Percentiles rank a stretch among this genome's conserved stretches.
These are phyloP conservation scores for Trypanosoma cruzi DNA, from an alignment of 208 protist genomes.

Conservation along the genomic window DNA sequence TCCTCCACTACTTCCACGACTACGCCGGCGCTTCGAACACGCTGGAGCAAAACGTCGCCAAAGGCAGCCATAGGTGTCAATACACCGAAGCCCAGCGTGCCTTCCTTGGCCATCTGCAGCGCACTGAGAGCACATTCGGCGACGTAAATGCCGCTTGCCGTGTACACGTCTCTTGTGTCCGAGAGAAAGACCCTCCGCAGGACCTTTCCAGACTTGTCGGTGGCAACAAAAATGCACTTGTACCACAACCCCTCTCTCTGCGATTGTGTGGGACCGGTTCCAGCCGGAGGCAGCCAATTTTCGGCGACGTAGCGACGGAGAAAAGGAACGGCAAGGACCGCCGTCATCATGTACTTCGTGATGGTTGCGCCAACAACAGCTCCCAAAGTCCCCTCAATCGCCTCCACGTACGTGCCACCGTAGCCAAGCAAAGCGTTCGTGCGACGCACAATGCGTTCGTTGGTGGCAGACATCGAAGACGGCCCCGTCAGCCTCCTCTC, in stretches of 20 bases:
- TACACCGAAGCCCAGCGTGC: constrained; percentile 52
- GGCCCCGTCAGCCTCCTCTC: constrained; percentile 50
- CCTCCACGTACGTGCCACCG: constrained; percentile 61
- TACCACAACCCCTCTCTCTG: constrained; percentile 46
- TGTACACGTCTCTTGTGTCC: constrained; percentile 66
- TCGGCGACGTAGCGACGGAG: constrained; percentile 45
- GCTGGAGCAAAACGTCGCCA: too few species aligned
- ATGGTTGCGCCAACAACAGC: constrained; percentile 31
- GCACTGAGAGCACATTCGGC: constrained; percentile 58
- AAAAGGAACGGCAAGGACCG: constrained; percentile 39
- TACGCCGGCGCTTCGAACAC: too few species aligned
- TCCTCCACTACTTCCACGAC: too few species aligned
- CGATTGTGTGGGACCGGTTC: constrained; percentile 48
- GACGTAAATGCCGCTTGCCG: constrained; percentile 66
- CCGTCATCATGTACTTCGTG: constrained; percentile 18
- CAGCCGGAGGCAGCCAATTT: constrained; percentile 33
- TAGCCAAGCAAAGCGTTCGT: constrained; percentile 72
- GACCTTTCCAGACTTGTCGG: constrained; percentile 33
- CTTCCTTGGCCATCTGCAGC: constrained; percentile 37
- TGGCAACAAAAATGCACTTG: constrained; percentile 55
- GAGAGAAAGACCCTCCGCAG: constrained; percentile 40
- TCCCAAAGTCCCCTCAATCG: constrained; percentile 38
- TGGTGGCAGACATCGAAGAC: constrained; percentile 63
- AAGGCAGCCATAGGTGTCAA: too few species aligned
- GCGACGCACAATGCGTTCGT: constrained; percentile 82